A percentile compares a stretch with the other conserved stretches of the same genome.
Evolutionary conservation across 805 yeast species (phyloP).

Genomic region (Ogataea methylovora): DNA sequence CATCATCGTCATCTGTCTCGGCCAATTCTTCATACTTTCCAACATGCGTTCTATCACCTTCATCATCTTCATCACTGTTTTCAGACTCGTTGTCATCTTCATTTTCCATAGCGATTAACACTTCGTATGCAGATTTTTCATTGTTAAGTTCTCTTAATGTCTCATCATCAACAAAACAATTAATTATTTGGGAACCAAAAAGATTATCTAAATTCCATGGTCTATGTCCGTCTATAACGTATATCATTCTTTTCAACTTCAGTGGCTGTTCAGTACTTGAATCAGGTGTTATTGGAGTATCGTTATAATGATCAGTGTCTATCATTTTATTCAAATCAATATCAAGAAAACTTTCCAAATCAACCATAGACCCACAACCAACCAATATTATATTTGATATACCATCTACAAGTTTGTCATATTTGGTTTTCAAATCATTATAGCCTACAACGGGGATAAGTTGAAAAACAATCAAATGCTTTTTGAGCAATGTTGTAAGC

Average conservation of each 20-base stretch:
- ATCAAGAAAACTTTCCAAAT: conserved; percentile 67
- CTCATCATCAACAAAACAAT: conserved; percentile 83
- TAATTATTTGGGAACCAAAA: conserved; percentile 71
- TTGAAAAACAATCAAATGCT: conserved; percentile 80
- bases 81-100: conserved; percentile 28
- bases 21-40: conserved; percentile 20
- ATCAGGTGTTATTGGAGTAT: conserved; percentile 15
- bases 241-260: conserved; percentile 50
- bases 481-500: conserved; percentile 60
- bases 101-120: conserved; percentile 33
- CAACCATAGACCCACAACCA: conserved; percentile 94
- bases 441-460: conserved; percentile 92
- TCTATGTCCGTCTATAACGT: conserved; percentile 83
- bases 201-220: conserved; percentile 96
- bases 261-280: conserved; percentile 20
- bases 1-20: conserved; percentile 22
- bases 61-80: conserved; percentile 25
- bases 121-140: conserved; percentile 58
- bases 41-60: conserved; percentile 7
- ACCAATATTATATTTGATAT: conserved; percentile 69
- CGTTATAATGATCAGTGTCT: conserved; percentile 12
- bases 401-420: conserved; percentile 57
- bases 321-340: conserved; percentile 49
- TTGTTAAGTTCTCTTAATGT: conserved; percentile 48
- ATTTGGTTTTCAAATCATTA: conserved; percentile 63